These are phyloP conservation scores for Verruconis gallopava DNA, from an alignment of 2,329 filamentous ascomycete genomes.

Conservation along the genomic window DNA sequence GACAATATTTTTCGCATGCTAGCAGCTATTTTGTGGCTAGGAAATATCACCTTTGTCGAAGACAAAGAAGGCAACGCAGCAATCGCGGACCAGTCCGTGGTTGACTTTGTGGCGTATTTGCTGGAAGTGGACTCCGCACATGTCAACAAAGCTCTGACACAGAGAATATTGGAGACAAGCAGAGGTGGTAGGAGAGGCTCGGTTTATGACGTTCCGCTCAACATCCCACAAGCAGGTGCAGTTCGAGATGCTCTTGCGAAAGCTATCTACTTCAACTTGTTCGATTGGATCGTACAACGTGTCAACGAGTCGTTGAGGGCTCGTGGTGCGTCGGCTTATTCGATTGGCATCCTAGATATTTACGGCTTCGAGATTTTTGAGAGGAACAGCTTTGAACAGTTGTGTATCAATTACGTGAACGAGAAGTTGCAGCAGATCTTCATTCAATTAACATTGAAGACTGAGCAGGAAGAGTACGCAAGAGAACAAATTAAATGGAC, in stretches of 20 bases:
- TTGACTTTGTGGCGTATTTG: slow-evolving; percentile 89
- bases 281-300: slow-evolving; percentile 94
- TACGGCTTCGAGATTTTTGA: slow-evolving; percentile 99
- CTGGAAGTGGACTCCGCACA: slow-evolving; percentile 73
- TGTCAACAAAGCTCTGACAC: slow-evolving; percentile 76
- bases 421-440: slow-evolving; percentile 99
- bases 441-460: slow-evolving; percentile 90
- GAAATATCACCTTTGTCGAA: slow-evolving; percentile 83
- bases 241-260: slow-evolving; percentile 87
- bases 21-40: slow-evolving; percentile 81
- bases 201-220: slow-evolving; percentile 64
- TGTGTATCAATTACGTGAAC: slow-evolving; percentile 99
- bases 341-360: slow-evolving; percentile 94
- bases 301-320: slow-evolving; percentile 82
- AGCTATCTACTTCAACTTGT: slow-evolving; percentile 94
- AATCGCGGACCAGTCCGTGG: slow-evolving; percentile 77
- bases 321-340: slow-evolving; percentile 60
- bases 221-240: slow-evolving; percentile 71
- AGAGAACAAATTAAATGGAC: slow-evolving; percentile 97
- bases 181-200: slow-evolving; percentile 53
- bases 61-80: slow-evolving; percentile 80
- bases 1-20: slow-evolving; percentile 96
- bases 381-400: slow-evolving; percentile 93
- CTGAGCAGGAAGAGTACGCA: slow-evolving; percentile 95
- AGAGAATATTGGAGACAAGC: slow-evolving; percentile 67